phyloP scores from a whole-genome alignment of 495 filamentous ascomycete species.

The Talaromyces thailandensis region DNA sequence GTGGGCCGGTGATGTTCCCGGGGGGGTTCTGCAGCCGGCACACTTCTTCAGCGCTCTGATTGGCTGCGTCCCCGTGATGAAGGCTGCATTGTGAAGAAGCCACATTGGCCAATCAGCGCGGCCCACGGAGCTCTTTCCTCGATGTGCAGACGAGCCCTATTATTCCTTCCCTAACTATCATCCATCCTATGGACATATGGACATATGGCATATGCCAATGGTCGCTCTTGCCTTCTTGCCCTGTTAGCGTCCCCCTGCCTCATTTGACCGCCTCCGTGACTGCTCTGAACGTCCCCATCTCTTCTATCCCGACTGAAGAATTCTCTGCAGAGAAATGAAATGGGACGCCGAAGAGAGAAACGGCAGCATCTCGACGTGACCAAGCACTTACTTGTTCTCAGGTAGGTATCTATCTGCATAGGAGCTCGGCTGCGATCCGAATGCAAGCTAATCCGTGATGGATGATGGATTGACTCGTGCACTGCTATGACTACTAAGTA shows the following conservation, averaged over 20 bases:
- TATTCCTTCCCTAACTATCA: too few species aligned
- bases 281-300: too few species aligned
- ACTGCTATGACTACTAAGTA: background rate
- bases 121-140: background rate
- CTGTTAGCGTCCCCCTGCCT: background rate
- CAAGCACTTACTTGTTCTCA: too few species aligned
- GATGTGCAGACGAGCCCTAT: background rate
- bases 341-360: too few species aligned
- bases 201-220: too few species aligned
- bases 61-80: slow-evolving; percentile 1
- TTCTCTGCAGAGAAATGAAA: background rate
- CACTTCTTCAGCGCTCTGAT: slow-evolving; percentile 6
- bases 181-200: too few species aligned
- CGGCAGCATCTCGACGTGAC: too few species aligned
- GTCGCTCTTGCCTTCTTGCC: background rate
- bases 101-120: slow-evolving; percentile 2
- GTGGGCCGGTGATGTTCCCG: slow-evolving; percentile 3
- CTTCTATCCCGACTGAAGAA: background rate
- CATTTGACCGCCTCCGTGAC: too few species aligned
- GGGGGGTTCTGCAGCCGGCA: slow-evolving; percentile 1
- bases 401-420: background rate
- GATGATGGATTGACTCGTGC: background rate
- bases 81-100: slow-evolving; percentile 5
- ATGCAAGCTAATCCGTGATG: slow-evolving; percentile 1
- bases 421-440: slow-evolving; percentile 6